A percentile compares a stretch with the other conserved stretches of the same genome.
These are phyloP conservation scores for Melanogaster broomeanus DNA, from an alignment of 768 basidiomycete genomes.

Conservation along the genomic window DNA sequence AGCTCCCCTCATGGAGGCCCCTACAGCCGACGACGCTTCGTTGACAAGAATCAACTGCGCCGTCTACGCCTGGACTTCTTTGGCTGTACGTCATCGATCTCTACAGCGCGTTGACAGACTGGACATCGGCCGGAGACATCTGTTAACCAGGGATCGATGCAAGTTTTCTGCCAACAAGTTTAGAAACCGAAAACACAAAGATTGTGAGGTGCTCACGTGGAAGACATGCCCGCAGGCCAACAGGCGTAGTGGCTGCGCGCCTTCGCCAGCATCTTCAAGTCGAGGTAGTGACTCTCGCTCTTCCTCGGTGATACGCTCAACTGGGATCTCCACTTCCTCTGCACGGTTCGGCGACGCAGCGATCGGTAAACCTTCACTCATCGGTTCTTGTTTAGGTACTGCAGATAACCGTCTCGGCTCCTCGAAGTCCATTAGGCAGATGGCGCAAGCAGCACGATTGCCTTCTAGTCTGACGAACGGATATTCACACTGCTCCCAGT, in stretches of 20 bases:
- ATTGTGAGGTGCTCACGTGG: constrained; percentile 58
- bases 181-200: constrained; percentile 3
- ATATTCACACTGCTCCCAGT: constrained; percentile 75
- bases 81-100: constrained; percentile 41
- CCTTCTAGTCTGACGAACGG: constrained; percentile 83
- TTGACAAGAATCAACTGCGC: constrained; percentile 18
- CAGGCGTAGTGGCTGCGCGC: constrained; percentile 73
- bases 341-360: constrained; percentile 11
- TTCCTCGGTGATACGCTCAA: constrained; percentile 42
- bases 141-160: constrained; percentile 86
- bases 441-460: constrained; percentile 82
- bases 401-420: constrained; percentile 52
- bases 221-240: constrained; percentile 86
- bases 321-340: constrained; percentile 30
- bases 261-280: constrained; percentile 73
- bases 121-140: constrained; percentile 88
- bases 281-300: constrained; percentile 45
- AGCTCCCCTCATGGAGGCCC: constrained; percentile 6
- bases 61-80: constrained; percentile 32
- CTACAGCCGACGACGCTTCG: background rate
- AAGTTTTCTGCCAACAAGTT: constrained; percentile 62
- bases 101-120: constrained; percentile 77
- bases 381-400: constrained; percentile 30
- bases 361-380: constrained; percentile 12
- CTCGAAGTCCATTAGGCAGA: constrained; percentile 84